A percentile compares a stretch with the other conserved stretches of the same genome.
Conservation (phyloP, 2,329 filamentous ascomycete genomes). For the Pseudogymnoascus sp. region DNA sequence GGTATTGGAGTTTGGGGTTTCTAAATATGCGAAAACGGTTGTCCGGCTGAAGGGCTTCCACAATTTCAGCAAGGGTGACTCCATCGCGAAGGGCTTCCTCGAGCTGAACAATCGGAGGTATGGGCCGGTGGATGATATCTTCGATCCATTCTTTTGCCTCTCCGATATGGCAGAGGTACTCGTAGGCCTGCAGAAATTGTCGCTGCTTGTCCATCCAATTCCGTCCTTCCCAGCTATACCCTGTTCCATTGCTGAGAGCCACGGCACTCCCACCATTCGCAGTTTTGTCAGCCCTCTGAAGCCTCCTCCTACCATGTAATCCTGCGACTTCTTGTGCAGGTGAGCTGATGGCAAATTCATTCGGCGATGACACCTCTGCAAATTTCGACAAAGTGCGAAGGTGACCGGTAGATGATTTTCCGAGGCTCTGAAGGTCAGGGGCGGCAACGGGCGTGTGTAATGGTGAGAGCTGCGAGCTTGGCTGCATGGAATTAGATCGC, state of each 20-base stretch:
- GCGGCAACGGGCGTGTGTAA: slow-evolving; percentile 43
- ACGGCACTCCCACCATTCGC: slow-evolving; percentile 29
- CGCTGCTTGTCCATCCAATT: slow-evolving; percentile 99
- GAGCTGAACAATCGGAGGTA: slow-evolving; percentile 86
- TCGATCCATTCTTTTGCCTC: slow-evolving; percentile 99
- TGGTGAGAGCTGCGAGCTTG: slow-evolving; percentile 27
- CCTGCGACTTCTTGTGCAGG: slow-evolving; percentile 81
- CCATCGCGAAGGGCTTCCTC: slow-evolving; percentile 90
- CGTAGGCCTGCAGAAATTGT: slow-evolving; percentile 92
- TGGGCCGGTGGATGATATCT: slow-evolving; percentile 72
- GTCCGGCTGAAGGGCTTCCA: slow-evolving; percentile 77
- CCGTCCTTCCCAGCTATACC: slow-evolving; percentile 67
- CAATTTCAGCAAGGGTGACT: slow-evolving; percentile 87
- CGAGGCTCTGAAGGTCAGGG: slow-evolving; percentile 71
- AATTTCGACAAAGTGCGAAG: slow-evolving; percentile 79
- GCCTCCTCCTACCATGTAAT: slow-evolving; percentile 69
- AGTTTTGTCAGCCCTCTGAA: slow-evolving; percentile 63
- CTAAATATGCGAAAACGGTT: slow-evolving; percentile 75
- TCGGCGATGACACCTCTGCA: slow-evolving; percentile 63
- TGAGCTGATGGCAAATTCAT: slow-evolving; percentile 73
- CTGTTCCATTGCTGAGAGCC: slow-evolving; percentile 38
- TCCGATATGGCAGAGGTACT: slow-evolving; percentile 97
- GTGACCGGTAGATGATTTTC: slow-evolving; percentile 84
- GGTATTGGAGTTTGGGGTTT: slow-evolving; percentile 76
- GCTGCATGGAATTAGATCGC: slow-evolving; percentile 32